Conservation (phyloP, 371 early-diverging fungal genomes). For the Mucor saturninus region DNA sequence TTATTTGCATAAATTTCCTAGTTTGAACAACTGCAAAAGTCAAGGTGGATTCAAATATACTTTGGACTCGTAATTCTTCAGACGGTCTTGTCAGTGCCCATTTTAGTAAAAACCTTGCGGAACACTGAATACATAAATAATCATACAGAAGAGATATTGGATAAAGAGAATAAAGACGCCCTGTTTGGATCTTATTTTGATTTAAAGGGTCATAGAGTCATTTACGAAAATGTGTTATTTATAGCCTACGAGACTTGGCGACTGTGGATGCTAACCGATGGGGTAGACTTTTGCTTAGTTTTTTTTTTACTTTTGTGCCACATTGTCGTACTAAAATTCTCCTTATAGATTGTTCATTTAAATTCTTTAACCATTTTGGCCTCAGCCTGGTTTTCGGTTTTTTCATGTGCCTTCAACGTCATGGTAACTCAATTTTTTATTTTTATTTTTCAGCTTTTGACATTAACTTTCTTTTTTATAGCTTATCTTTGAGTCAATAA, state of each 20-base stretch:
- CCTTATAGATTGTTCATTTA: constrained; percentile 18
- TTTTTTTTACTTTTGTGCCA: background rate
- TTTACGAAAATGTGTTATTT: constrained; percentile 20
- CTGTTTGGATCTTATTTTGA: background rate
- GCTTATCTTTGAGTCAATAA: constrained; percentile 10
- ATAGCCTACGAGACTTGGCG: constrained; percentile 21
- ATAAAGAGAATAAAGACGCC: background rate
- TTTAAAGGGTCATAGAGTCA: constrained; percentile 13
- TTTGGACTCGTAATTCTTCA: constrained; percentile 9
- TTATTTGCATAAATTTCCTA: constrained; percentile 7
- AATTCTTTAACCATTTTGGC: constrained; percentile 24
- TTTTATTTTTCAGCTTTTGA: too few species aligned
- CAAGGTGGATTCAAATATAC: constrained; percentile 20
- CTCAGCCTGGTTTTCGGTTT: constrained; percentile 21
- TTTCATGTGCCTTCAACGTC: constrained; percentile 17
- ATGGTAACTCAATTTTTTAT: constrained; percentile 8
- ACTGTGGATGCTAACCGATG: constrained; percentile 20
- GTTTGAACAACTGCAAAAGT: constrained; percentile 24
- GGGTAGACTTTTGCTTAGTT: constrained; percentile 4
- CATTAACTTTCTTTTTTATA: background rate
- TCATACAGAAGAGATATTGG: background rate
- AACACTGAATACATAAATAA: constrained; percentile 4
- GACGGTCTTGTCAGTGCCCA: constrained; percentile 10
- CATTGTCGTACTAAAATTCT: background rate
- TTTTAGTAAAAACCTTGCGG: constrained; percentile 14